Evolutionary conservation across 257 asterid species (phyloP).

Genomic region (Mitragyna speciosa): DNA sequence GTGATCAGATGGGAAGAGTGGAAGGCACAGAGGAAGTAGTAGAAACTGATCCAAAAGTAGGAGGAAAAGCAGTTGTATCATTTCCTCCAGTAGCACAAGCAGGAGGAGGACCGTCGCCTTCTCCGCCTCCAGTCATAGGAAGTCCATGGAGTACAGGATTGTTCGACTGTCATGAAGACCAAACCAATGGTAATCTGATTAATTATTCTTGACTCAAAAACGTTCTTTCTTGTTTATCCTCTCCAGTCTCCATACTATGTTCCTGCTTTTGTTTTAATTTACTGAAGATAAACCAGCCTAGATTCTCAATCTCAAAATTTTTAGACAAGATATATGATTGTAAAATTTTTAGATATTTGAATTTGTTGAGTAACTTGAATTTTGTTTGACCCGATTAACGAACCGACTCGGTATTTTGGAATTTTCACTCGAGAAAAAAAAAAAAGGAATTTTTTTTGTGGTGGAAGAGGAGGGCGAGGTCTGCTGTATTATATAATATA

Average conservation of each 20-base stretch:
- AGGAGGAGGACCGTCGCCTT: slow-evolving; percentile 3
- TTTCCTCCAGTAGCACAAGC: slow-evolving; percentile 16
- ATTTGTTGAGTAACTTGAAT: too few species aligned
- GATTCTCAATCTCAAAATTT: too few species aligned
- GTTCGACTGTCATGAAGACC: slow-evolving; percentile 36
- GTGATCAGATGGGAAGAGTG: slow-evolving; percentile 23
- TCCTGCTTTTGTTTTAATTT: background rate
- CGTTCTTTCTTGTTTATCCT: background rate
- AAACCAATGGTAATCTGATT: slow-evolving; percentile 25
- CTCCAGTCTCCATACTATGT: background rate
- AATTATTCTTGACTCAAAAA: too few species aligned
- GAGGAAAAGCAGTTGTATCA: background rate
- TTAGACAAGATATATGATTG: too few species aligned
- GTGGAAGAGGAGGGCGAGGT: too few species aligned
- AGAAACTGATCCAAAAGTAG: slow-evolving; percentile 1
- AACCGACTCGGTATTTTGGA: too few species aligned
- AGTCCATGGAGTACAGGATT: slow-evolving; percentile 34
- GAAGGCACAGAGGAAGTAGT: slow-evolving; percentile 5
- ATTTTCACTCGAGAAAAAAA: too few species aligned
- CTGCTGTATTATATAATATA: too few species aligned
- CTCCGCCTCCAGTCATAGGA: slow-evolving; percentile 16
- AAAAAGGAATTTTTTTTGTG: too few species aligned
- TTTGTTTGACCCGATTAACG: too few species aligned
- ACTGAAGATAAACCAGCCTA: background rate
- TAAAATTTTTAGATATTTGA: too few species aligned